These are phyloP conservation scores for Cutaneotrichosporon dermatis DNA, from an alignment of 1,284 basidiomycete genomes.

Conservation along the genomic window DNA sequence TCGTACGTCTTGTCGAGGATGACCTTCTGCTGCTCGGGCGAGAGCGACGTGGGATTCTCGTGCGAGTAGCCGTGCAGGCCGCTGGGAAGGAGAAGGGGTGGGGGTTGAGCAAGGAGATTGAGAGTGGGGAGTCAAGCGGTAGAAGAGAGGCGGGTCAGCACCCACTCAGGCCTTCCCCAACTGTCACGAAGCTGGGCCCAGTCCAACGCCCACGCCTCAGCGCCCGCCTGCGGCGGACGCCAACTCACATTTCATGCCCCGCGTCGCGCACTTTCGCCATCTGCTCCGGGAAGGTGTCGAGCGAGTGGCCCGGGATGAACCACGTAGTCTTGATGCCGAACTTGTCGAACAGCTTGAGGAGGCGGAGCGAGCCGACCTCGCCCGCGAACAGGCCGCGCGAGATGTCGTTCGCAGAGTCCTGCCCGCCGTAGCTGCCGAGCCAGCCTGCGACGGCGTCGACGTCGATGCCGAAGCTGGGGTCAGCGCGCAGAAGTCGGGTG, in stretches of 20 bases:
- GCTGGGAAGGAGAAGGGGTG: too few species aligned
- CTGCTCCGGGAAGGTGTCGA: constrained; percentile 50
- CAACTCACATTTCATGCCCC: constrained; percentile 46
- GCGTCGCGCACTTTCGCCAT: constrained; percentile 49
- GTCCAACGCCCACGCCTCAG: too few species aligned
- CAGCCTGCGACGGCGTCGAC: constrained; percentile 65
- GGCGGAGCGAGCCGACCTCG: constrained; percentile 64
- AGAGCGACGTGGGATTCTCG: constrained; percentile 65
- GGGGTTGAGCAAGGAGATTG: too few species aligned
- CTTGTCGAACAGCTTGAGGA: constrained; percentile 67
- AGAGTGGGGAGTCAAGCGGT: too few species aligned
- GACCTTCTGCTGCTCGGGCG: constrained; percentile 64
- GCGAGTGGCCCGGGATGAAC: constrained; percentile 60
- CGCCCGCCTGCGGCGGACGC: too few species aligned
- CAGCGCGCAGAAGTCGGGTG: too few species aligned
- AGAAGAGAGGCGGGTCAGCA: too few species aligned
- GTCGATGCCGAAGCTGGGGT: constrained; percentile 54
- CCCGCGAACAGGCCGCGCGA: constrained; percentile 54
- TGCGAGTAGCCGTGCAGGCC: constrained; percentile 72
- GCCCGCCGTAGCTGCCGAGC: constrained; percentile 50
- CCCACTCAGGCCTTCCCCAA: too few species aligned
- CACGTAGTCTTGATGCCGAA: constrained; percentile 64
- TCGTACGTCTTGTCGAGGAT: constrained; percentile 65
- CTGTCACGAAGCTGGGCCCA: too few species aligned
- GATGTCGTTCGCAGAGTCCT: constrained; percentile 48